phyloP scores from a whole-genome alignment of 768 basidiomycete species.

The Terana coerulea region DNA sequence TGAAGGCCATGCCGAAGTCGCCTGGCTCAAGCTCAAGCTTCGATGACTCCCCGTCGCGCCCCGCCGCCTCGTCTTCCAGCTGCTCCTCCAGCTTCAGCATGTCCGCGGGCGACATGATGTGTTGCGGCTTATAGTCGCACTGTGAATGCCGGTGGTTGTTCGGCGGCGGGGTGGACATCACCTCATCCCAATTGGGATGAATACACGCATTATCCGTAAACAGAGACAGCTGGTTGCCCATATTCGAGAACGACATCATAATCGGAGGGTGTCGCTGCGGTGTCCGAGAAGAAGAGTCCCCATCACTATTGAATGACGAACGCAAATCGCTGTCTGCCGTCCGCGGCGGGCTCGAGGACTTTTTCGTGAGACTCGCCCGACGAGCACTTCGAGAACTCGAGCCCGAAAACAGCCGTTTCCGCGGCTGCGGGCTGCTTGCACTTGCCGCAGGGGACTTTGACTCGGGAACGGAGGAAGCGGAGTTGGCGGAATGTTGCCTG shows the following conservation, averaged over 20 bases:
- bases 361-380: conserved; percentile 47
- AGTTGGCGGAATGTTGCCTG: conserved; percentile 16
- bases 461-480: conserved; percentile 15
- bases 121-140: conserved; percentile 54
- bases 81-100: conserved; percentile 58
- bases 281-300: conserved; percentile 3
- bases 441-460: conserved; percentile 4
- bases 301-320: conserved; percentile 41
- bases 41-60: conserved; percentile 9
- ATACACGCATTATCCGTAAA: conserved; percentile 29
- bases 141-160: conserved; percentile 32
- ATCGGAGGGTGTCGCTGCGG: conserved; percentile 17
- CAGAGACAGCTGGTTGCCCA: conserved; percentile 22
- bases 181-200: conserved; percentile 38
- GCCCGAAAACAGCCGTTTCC: conserved; percentile 64
- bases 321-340: conserved; percentile 49
- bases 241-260: conserved; percentile 23
- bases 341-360: conserved; percentile 24
- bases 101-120: conserved; percentile 66
- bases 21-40: conserved; percentile 21
- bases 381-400: conserved; percentile 45
- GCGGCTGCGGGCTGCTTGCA: conserved; percentile 21
- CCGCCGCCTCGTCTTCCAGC: conserved; percentile 29
- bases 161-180: neutral
- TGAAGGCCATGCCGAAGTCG: conserved; percentile 19